Base-by-base conservation (phyloP, 176 grass and related monocot genomes). In the Eleusine indica region DNA sequence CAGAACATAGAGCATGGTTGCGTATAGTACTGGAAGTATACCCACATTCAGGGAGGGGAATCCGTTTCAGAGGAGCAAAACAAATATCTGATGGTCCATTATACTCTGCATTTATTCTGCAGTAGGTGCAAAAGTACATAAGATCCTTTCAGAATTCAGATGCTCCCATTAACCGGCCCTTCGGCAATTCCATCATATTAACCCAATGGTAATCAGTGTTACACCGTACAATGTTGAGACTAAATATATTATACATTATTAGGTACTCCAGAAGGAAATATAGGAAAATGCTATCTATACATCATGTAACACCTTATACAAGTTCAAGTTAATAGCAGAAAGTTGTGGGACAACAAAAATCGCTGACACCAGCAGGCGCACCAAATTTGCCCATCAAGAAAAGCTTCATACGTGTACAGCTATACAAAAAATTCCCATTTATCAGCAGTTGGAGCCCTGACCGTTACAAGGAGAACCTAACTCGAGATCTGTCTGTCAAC, bases 261-360 rank as follows among this genome's bases (percentile, higher is more conserved):
- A 22, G 42, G 47, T 73, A 16, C 9, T 66, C 29, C 2, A 10
- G 22, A 66, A 47, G 21, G 4, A 64, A 51, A 65, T 54, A 13
- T 40, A 52, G 51, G 44, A 3, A 52, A 53, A 46, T 39, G 18
- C 25, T 82, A n/a, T 73, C 69, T 84, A 74, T 79, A 84, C 75
- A 84, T 74, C 40, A 10, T 48, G 75, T 54, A 29, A 56, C 28
- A 79, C 21, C 9, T 14, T 7, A 6, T 3, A 47, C 11, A 6
- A 46, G 17, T 54, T 73, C 39, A 39, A 80, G 15, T 47, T 41
- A 44, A 61, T 41, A 25, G 56, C 46, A 67, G 38, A 67, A 66
- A 43, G 70, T 70, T 35, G 12, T 14, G 49, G 3, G 46, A 25
- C 5, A 47, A 37, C 14, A 46, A 22, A 68, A 41, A 35, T 6